A percentile compares a stretch with the other conserved stretches of the same genome.
Conservation (phyloP, 2,329 filamentous ascomycete genomes). For the Fusarium sublunatum region DNA sequence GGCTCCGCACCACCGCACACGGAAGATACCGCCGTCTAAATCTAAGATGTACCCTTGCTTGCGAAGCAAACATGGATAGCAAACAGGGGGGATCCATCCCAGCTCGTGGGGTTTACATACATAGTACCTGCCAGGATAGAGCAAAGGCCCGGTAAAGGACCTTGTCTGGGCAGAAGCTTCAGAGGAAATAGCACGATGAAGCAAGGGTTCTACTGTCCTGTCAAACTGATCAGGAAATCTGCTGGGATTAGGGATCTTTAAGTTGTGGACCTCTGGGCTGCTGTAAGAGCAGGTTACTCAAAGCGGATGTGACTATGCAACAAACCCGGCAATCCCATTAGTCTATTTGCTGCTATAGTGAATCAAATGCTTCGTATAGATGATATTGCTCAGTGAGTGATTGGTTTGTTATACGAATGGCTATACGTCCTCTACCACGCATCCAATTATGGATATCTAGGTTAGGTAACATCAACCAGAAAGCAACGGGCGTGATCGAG, state of each 20-base stretch:
- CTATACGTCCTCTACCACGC: neutral
- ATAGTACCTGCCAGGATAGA: neutral
- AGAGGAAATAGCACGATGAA: constrained; percentile 1
- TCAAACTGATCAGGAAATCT: too few species aligned
- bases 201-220: too few species aligned
- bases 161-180: neutral
- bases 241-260: neutral
- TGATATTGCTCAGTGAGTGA: neutral
- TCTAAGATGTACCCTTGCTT: constrained; percentile 13
- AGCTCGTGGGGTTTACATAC: constrained; percentile 22
- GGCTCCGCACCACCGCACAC: neutral
- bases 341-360: too few species aligned
- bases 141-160: neutral
- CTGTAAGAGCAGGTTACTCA: too few species aligned
- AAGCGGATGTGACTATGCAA: too few species aligned
- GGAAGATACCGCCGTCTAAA: neutral
- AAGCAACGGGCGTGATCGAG: constrained; percentile 11
- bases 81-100: neutral
- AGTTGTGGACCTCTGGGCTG: too few species aligned
- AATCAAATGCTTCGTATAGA: too few species aligned
- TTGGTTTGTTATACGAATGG: neutral
- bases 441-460: neutral
- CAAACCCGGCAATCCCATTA: too few species aligned
- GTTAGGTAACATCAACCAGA: neutral
- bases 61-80: neutral